These are phyloP conservation scores for Dryas integrifolia DNA, from an alignment of 331 rosid genomes.

Conservation along the genomic window DNA sequence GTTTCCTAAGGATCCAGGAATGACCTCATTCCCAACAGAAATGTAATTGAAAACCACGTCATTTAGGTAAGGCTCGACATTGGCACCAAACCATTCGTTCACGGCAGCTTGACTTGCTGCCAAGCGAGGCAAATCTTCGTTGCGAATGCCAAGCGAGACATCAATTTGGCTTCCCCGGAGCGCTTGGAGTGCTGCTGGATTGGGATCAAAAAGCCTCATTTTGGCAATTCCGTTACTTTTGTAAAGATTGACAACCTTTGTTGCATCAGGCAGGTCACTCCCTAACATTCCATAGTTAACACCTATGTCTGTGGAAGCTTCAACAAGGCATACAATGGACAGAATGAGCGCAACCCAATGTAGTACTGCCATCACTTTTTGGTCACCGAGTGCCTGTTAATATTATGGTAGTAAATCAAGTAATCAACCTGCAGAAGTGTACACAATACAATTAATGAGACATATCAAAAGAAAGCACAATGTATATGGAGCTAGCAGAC, in stretches of 20 bases:
- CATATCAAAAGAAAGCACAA: too few relatives aligned
- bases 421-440: too few relatives aligned
- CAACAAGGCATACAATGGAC: not conserved
- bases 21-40: constrained; percentile 32
- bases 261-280: constrained; percentile 29
- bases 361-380: not conserved
- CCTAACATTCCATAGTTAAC: constrained; percentile 33
- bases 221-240: constrained; percentile 5
- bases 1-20: constrained; percentile 18
- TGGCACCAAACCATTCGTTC: constrained; percentile 18
- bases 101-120: not conserved
- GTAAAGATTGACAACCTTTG: constrained; percentile 25
- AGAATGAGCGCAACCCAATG: constrained; percentile 13
- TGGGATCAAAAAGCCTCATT: constrained; percentile 26
- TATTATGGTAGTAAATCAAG: too few relatives aligned
- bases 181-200: not conserved
- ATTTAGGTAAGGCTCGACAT: constrained; percentile 22
- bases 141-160: constrained; percentile 22
- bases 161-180: constrained; percentile 12
- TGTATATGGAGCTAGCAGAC: too few relatives aligned
- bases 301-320: constrained; percentile 18
- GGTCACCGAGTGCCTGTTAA: not conserved
- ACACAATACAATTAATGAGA: too few relatives aligned
- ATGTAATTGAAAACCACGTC: constrained; percentile 22
- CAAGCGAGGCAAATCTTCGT: constrained; percentile 3